phyloP scores from a whole-genome alignment of 257 asterid species.

The Lithospermum erythrorhizon region DNA sequence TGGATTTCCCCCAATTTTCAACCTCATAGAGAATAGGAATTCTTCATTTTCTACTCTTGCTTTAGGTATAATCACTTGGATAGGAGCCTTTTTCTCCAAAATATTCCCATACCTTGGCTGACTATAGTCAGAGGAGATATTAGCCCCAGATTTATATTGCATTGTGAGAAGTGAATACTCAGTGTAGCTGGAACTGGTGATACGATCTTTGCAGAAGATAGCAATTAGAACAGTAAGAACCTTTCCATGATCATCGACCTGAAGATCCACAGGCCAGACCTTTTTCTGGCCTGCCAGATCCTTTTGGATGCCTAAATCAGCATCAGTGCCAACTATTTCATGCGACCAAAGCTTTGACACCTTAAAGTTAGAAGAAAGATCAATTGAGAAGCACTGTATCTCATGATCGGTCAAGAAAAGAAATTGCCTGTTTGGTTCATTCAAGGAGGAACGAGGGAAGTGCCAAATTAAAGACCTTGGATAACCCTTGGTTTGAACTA shows the following conservation, averaged over 20 bases:
- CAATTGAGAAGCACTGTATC: conserved; percentile 54
- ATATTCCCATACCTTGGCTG: conserved; percentile 47
- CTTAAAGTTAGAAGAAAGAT: conserved; percentile 30
- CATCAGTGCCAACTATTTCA: conserved; percentile 68
- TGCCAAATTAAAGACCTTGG: conserved; percentile 88
- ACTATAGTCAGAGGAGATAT: conserved; percentile 22
- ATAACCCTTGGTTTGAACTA: conserved; percentile 55
- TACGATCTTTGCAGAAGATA: conserved; percentile 78
- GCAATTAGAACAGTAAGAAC: conserved; percentile 79
- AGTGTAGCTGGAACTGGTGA: conserved; percentile 87
- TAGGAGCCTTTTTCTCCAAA: conserved; percentile 75
- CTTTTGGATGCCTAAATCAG: conserved; percentile 80
- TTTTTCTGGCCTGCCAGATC: conserved; percentile 86
- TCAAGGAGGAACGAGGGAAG: conserved; percentile 29
- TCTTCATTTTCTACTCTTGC: conserved; percentile 92
- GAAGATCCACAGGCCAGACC: conserved; percentile 89
- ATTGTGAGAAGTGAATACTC: conserved; percentile 86
- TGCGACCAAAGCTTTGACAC: conserved; percentile 78
- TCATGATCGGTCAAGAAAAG: conserved; percentile 67
- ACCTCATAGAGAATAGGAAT: conserved; percentile 71
- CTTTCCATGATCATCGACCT: conserved; percentile 64
- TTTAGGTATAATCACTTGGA: conserved; percentile 89
- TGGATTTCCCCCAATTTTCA: conserved; percentile 84
- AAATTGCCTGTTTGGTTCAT: conserved; percentile 47
- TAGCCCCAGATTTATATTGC: conserved; percentile 82